phyloP scores from a whole-genome alignment of 2,329 filamentous ascomycete species.

The Hypoxylon sp. region DNA sequence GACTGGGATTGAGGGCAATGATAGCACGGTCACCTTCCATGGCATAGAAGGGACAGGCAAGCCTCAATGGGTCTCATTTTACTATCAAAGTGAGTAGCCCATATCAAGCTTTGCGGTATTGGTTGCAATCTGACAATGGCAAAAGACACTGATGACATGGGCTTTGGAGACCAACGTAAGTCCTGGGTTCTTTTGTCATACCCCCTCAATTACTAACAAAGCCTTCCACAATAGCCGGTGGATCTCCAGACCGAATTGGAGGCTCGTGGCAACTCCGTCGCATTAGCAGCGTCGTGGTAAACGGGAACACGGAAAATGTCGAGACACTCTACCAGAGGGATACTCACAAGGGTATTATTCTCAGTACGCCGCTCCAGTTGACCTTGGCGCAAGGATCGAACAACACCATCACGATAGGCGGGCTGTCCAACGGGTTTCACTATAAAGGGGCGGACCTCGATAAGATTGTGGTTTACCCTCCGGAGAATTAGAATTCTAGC shows the following conservation, averaged over 20 bases:
- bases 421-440: constrained; percentile 69
- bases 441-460: constrained; percentile 72
- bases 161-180: constrained; percentile 67
- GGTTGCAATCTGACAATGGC: constrained; percentile 21
- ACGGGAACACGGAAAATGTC: constrained; percentile 64
- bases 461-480: constrained; percentile 71
- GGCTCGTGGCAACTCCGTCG: constrained; percentile 72
- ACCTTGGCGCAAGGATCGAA: constrained; percentile 65
- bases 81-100: constrained; percentile 63
- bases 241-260: constrained; percentile 71
- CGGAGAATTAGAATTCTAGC: constrained; percentile 56
- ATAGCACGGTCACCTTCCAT: constrained; percentile 67
- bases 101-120: neutral
- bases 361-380: constrained; percentile 70
- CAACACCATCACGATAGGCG: constrained; percentile 71
- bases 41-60: constrained; percentile 64
- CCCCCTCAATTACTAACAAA: constrained; percentile 3
- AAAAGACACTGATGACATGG: constrained; percentile 70
- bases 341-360: constrained; percentile 71
- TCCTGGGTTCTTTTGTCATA: neutral
- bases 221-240: constrained; percentile 57
- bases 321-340: constrained; percentile 67
- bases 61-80: constrained; percentile 70
- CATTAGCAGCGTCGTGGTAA: constrained; percentile 72
- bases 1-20: constrained; percentile 69